Evolutionary conservation across 495 filamentous ascomycete genomes (phyloP), one percentile per base, ranked within the genome.

Genomic region (Lophiotrema nucula): DNA sequence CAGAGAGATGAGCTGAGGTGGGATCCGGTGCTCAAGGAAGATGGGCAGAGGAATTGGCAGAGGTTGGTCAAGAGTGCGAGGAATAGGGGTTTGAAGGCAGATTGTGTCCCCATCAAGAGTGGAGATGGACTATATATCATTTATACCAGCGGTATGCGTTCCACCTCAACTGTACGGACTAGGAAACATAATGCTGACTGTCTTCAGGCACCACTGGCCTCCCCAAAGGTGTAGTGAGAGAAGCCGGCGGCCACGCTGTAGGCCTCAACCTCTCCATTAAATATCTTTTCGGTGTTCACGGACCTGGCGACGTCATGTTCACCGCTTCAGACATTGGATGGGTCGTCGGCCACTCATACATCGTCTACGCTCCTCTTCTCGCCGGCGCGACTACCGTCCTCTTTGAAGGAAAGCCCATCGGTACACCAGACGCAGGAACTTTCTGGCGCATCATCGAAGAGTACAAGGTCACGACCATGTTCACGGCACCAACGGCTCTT

Each of bases 381-480:
- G 81, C 85, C 2, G 91, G 92, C 8, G 91, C 90, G 4, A 86
- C 92, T 4, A 93, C 90, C 0, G 81, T 97, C 15, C 78, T 96
- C 1, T 96, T 89, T 67, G 92, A 96, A 73, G 92, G 92, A 2
- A 96, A 96, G 59, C 92, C 92, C 2, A 75, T 96, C 26, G 92
- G 91, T 2, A 97, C 92, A 0, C 92, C 92, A 0, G 83, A 95
- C 60, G 88, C 89, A 13, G 83, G 88, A 6, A 86, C 86, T 0
- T 92, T 96, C 73, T 97, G 90, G 90, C 79, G 92, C 2, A 83
- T 96, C 19, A 69, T 95, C 21, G 86, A 88, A 62, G 87, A 92
- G 63, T 85, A 96, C 73, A 85, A 86, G 65, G 90, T 92, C 60
- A 92, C 89, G 54, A 77, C 81, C 15, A 74, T 97, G 26, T 95